Percentiles rank a stretch among this genome's conserved stretches.
Evolutionary conservation across 805 yeast species (phyloP).

Genomic region (Priceomyces medius): DNA sequence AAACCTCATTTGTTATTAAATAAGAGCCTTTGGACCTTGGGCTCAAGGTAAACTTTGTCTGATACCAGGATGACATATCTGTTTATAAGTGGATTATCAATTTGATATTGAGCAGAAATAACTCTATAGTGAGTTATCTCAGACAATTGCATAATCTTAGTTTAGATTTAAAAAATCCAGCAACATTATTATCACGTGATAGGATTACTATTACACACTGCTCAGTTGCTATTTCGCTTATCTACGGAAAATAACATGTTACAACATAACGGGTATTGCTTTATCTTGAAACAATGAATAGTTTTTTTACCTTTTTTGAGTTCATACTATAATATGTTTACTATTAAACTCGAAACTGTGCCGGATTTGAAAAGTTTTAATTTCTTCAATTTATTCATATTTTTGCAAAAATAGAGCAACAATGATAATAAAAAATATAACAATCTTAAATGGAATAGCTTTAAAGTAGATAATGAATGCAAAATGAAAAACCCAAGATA

Average conservation of each 20-base stretch:
- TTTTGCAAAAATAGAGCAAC: too few relatives aligned
- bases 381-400: too few relatives aligned
- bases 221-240: not conserved
- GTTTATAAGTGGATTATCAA: not conserved
- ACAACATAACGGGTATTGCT: not conserved
- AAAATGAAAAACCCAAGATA: not conserved
- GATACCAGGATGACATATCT: slow-evolving; percentile 51
- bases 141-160: too few relatives aligned
- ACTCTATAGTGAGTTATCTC: not conserved
- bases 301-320: too few relatives aligned
- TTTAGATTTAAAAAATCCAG: too few relatives aligned
- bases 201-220: not conserved
- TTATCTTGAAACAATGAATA: not conserved
- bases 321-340: too few relatives aligned
- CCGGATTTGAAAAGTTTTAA: too few relatives aligned
- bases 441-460: not conserved
- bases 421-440: too few relatives aligned
- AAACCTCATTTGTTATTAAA: slow-evolving; percentile 67
- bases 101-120: not conserved
- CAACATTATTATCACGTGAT: not conserved
- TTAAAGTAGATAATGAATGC: not conserved
- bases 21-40: slow-evolving; percentile 69
- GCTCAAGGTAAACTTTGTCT: slow-evolving; percentile 50
- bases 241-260: too few relatives aligned
- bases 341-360: too few relatives aligned